Evolutionary conservation across 352 stramenopile species (phyloP).

Genomic region (Phytophthora fragariaefolia): DNA sequence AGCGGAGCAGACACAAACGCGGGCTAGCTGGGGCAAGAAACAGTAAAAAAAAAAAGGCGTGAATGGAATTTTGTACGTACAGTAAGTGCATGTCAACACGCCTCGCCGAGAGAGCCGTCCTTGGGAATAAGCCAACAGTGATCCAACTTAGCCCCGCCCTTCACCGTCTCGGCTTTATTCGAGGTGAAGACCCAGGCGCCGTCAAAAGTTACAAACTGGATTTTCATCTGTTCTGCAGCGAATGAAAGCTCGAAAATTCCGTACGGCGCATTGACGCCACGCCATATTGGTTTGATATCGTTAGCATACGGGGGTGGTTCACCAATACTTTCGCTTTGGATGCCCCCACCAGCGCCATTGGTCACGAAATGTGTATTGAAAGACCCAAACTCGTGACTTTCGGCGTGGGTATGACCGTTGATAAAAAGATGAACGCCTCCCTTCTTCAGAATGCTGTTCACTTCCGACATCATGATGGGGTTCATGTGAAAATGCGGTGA

Average conservation of each 20-base stretch:
- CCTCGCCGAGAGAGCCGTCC: constrained; percentile 57
- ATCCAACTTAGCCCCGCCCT: constrained; percentile 50
- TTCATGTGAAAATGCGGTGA: constrained; percentile 78
- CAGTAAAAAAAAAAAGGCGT: no score
- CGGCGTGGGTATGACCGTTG: constrained; percentile 79
- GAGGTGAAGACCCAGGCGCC: constrained; percentile 63
- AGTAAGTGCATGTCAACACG: constrained; percentile 11
- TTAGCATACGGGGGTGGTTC: constrained; percentile 53
- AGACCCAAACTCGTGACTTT: constrained; percentile 69
- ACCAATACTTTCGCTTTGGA: constrained; percentile 77
- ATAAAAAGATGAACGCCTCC: constrained; percentile 66
- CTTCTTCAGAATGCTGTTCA: constrained; percentile 59
- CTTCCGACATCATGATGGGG: constrained; percentile 69
- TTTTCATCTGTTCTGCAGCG: constrained; percentile 52
- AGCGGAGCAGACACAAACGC: no score
- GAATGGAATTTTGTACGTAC: no score
- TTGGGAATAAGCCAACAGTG: constrained; percentile 80
- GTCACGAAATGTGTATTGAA: constrained; percentile 84
- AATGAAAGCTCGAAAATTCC: constrained; percentile 81
- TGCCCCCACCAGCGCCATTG: constrained; percentile 73
- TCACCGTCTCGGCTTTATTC: constrained; percentile 45
- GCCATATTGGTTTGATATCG: constrained; percentile 59
- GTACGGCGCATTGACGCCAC: constrained; percentile 61
- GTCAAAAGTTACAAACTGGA: constrained; percentile 79
- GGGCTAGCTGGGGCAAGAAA: no score